These are phyloP conservation scores for Hanseniaspora thailandica DNA, from an alignment of 805 yeast species.

Conservation along the genomic window DNA sequence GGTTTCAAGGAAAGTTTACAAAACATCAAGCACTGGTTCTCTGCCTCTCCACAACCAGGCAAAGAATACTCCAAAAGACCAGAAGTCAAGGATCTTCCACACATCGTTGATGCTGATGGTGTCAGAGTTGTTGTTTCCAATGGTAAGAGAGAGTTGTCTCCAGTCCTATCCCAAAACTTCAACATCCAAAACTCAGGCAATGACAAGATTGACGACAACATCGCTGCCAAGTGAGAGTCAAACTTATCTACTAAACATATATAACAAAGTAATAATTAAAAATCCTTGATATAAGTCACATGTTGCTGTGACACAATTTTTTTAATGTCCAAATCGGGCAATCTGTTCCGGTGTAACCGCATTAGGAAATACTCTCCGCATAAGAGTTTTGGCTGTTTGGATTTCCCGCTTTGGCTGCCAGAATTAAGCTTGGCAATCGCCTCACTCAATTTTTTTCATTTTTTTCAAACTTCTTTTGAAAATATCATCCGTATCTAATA, in stretches of 20 bases:
- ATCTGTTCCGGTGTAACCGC: too few relatives aligned
- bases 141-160: conserved; percentile 24
- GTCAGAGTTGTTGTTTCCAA: conserved; percentile 23
- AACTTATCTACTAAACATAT: neutral
- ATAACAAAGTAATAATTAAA: too few relatives aligned
- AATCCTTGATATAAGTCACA: too few relatives aligned
- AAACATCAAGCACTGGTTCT: conserved; percentile 20
- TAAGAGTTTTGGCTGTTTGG: too few relatives aligned
- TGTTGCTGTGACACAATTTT: too few relatives aligned
- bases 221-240: conserved; percentile 6
- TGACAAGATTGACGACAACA: conserved; percentile 19
- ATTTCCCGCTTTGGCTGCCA: too few relatives aligned
- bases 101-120: conserved; percentile 23
- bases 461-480: neutral
- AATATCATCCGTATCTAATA: neutral
- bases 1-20: conserved; percentile 18
- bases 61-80: conserved; percentile 21
- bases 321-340: too few relatives aligned
- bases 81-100: conserved; percentile 22
- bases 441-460: too few relatives aligned
- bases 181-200: conserved; percentile 17
- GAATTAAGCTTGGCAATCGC: too few relatives aligned
- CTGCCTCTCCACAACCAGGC: conserved; percentile 22
- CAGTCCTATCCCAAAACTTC: conserved; percentile 20
- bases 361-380: too few relatives aligned